Conservation (phyloP, 768 basidiomycete genomes). For the Cystoderma amianthinum region DNA sequence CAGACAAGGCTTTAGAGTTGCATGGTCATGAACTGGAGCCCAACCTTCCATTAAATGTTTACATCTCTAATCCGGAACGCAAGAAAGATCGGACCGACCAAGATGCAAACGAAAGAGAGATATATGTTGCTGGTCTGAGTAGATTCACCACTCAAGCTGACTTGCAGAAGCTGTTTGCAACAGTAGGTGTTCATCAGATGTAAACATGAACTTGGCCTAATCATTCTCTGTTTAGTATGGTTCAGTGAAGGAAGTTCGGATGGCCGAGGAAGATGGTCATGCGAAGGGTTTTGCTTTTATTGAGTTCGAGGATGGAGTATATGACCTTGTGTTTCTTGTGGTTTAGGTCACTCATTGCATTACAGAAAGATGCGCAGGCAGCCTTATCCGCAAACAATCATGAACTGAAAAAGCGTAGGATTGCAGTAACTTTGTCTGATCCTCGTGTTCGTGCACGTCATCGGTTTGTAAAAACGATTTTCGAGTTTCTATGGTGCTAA, state of each 20-base stretch:
- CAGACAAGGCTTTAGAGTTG: conserved; percentile 72
- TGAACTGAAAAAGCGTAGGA: conserved; percentile 84
- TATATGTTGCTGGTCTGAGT: conserved; percentile 85
- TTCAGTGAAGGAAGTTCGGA: conserved; percentile 69
- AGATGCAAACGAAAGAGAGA: conserved; percentile 73
- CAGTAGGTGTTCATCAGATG: conserved; percentile 36
- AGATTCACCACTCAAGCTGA: conserved; percentile 74
- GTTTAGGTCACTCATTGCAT: neutral
- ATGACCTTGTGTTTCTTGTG: conserved; percentile 8
- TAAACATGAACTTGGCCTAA: neutral
- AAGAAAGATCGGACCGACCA: conserved; percentile 89
- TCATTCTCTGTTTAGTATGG: conserved; percentile 56
- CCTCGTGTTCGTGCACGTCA: conserved; percentile 50
- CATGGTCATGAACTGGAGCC: conserved; percentile 72
- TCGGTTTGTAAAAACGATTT: conserved; percentile 32
- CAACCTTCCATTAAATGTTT: conserved; percentile 64
- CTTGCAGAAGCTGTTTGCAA: conserved; percentile 69
- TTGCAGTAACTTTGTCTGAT: conserved; percentile 85
- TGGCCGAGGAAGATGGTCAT: conserved; percentile 67
- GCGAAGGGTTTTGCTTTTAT: conserved; percentile 89
- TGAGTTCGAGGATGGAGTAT: conserved; percentile 81
- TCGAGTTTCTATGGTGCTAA: neutral
- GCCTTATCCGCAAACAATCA: conserved; percentile 79
- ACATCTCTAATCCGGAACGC: conserved; percentile 84
- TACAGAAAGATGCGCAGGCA: conserved; percentile 59